Conservation (phyloP, 73 alveolate species). For the Chromera velia region DNA sequence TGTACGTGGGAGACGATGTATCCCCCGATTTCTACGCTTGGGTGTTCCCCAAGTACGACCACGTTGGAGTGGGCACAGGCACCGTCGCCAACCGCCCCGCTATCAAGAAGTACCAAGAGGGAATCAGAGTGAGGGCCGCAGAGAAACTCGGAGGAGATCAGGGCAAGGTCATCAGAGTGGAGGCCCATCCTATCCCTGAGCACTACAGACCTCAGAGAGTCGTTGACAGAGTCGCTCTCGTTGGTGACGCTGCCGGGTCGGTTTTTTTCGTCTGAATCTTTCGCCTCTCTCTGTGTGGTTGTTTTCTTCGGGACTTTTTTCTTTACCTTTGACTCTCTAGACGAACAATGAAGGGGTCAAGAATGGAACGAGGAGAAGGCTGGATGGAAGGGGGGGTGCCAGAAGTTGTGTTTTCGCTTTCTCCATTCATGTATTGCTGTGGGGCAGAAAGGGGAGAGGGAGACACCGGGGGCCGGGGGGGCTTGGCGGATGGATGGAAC, state of each 20-base stretch:
- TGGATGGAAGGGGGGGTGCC: no score
- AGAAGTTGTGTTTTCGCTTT: no score
- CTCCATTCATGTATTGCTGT: no score
- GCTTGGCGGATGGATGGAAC: no score
- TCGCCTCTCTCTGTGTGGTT: no score
- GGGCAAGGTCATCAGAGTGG: constrained; percentile 51
- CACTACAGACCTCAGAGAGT: constrained; percentile 49
- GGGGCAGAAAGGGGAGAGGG: no score
- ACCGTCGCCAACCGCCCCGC: constrained; percentile 47
- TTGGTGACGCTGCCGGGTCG: constrained; percentile 58
- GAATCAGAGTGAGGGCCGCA: constrained; percentile 45
- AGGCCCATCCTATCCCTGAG: constrained; percentile 58
- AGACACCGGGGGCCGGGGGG: no score
- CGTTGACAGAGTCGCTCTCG: constrained; percentile 45
- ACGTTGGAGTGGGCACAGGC: constrained; percentile 57
- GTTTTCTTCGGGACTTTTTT: no score
- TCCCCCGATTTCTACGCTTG: constrained; percentile 55
- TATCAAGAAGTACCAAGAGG: constrained; percentile 48
- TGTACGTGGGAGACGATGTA: constrained; percentile 54
- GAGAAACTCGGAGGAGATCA: constrained; percentile 30
- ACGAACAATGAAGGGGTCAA: no score
- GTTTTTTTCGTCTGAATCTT: no score
- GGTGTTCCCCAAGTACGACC: constrained; percentile 58
- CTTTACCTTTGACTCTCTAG: no score
- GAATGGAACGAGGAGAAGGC: no score